Conservation (phyloP, 768 basidiomycete genomes). For the Leucocoprinus sp. region DNA sequence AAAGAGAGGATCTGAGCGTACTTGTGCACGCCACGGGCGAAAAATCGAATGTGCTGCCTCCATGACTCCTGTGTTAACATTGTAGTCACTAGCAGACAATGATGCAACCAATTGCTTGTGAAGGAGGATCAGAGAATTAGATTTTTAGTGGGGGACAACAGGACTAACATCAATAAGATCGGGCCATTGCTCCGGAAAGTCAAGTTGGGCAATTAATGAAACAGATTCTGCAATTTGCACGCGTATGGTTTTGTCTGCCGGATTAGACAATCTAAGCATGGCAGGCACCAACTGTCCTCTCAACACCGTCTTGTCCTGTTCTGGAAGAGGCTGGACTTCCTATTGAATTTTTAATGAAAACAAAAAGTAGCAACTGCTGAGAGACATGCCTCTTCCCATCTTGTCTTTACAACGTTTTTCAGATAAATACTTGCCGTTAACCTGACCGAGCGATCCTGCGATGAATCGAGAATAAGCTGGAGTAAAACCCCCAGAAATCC, state of each 20-base stretch:
- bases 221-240: conserved; percentile 91
- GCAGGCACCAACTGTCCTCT: conserved; percentile 78
- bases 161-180: conserved; percentile 81
- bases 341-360: conserved; percentile 20
- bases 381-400: conserved; percentile 77
- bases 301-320: conserved; percentile 65
- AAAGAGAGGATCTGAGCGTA: conserved; percentile 81
- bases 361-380: neutral
- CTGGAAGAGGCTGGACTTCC: conserved; percentile 66
- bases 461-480: conserved; percentile 63
- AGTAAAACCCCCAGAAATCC: conserved; percentile 80
- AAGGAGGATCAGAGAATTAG: conserved; percentile 6
- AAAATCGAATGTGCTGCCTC: conserved; percentile 97
- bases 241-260: conserved; percentile 63
- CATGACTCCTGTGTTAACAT: conserved; percentile 82
- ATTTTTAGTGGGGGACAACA: neutral
- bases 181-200: conserved; percentile 87
- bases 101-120: conserved; percentile 83
- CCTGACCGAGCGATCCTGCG: conserved; percentile 60
- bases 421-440: conserved; percentile 86
- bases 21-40: conserved; percentile 84
- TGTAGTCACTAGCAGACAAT: conserved; percentile 73
- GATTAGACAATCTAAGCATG: conserved; percentile 78
- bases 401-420: conserved; percentile 81
- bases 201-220: conserved; percentile 81